These are phyloP conservation scores for Paspalum vaginatum DNA, from an alignment of 176 grass and related monocot species.

Conservation along the genomic window DNA sequence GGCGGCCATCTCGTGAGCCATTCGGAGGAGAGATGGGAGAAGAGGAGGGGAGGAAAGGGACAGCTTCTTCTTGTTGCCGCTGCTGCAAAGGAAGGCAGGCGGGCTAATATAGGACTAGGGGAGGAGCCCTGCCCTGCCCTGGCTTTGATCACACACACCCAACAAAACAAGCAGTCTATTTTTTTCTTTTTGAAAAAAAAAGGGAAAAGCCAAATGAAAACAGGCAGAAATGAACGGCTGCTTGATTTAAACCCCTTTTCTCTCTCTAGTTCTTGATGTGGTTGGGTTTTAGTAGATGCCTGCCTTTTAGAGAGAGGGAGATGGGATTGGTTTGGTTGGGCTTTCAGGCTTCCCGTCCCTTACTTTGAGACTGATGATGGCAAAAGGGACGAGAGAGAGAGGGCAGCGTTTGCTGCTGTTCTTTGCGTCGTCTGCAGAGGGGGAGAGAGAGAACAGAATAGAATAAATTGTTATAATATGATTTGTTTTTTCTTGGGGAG, in stretches of 20 bases:
- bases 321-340: conserved; percentile 43
- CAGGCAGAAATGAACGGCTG: conserved; percentile 9
- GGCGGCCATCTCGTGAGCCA: conserved; percentile 22
- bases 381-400: conserved; percentile 30
- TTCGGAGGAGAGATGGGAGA: not conserved
- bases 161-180: conserved; percentile 32
- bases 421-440: not conserved
- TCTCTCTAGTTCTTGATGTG: conserved; percentile 27
- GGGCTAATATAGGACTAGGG: conserved; percentile 44
- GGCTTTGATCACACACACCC: not conserved
- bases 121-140: not conserved
- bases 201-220: no score
- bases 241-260: not conserved
- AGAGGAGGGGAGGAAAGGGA: conserved; percentile 37
- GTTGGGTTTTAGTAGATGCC: conserved; percentile 18
- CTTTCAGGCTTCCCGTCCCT: conserved; percentile 32
- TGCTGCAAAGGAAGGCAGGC: not conserved
- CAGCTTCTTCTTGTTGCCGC: conserved; percentile 28
- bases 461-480: not conserved
- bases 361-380: conserved; percentile 53
- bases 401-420: not conserved
- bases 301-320: conserved; percentile 1
- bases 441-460: not conserved
- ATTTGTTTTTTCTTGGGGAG: conserved; percentile 30
- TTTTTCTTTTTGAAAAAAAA: no score